Percentiles rank a stretch among this genome's conserved stretches.
Conservation (phyloP, 2,329 filamentous ascomycete genomes). For the Huntiella savannae region DNA sequence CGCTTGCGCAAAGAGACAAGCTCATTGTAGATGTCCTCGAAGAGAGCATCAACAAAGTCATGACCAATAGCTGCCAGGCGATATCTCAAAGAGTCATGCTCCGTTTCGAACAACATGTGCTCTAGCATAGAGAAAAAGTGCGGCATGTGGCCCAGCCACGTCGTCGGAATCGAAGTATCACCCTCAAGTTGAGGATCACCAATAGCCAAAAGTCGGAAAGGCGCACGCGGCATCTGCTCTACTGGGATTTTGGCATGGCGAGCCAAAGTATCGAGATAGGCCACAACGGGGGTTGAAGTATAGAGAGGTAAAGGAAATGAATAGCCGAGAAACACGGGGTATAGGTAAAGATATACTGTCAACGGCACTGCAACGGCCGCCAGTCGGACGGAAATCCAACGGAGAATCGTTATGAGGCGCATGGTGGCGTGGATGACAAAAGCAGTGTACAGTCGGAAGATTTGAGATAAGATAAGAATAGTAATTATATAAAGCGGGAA, state of each 20-base stretch:
- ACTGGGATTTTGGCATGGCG: slow-evolving; percentile 10
- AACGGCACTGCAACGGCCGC: slow-evolving; percentile 46
- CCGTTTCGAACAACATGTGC: slow-evolving; percentile 28
- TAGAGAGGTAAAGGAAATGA: slow-evolving; percentile 46
- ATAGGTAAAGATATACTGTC: slow-evolving; percentile 70
- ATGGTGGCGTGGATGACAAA: slow-evolving; percentile 12
- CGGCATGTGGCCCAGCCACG: slow-evolving; percentile 32
- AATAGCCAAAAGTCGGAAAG: slow-evolving; percentile 72
- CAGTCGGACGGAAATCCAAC: slow-evolving; percentile 26
- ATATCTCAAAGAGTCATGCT: slow-evolving; percentile 28
- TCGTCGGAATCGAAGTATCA: slow-evolving; percentile 58
- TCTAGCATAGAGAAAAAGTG: slow-evolving; percentile 29
- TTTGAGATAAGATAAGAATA: too few relatives aligned
- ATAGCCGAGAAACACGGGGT: slow-evolving; percentile 64
- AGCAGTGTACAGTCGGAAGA: too few relatives aligned
- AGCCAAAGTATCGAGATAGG: slow-evolving; percentile 9
- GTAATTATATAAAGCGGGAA: too few relatives aligned
- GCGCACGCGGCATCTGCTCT: slow-evolving; percentile 27
- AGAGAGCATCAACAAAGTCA: slow-evolving; percentile 39
- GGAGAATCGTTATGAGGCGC: slow-evolving; percentile 32
- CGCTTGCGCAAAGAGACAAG: slow-evolving; percentile 54
- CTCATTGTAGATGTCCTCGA: slow-evolving; percentile 49
- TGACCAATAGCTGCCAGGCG: slow-evolving; percentile 35
- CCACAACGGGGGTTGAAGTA: slow-evolving; percentile 5
- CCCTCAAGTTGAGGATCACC: slow-evolving; percentile 90